Evolutionary conservation across 768 basidiomycete genomes (phyloP).

Genomic region (Pleurotus pulmonarius): DNA sequence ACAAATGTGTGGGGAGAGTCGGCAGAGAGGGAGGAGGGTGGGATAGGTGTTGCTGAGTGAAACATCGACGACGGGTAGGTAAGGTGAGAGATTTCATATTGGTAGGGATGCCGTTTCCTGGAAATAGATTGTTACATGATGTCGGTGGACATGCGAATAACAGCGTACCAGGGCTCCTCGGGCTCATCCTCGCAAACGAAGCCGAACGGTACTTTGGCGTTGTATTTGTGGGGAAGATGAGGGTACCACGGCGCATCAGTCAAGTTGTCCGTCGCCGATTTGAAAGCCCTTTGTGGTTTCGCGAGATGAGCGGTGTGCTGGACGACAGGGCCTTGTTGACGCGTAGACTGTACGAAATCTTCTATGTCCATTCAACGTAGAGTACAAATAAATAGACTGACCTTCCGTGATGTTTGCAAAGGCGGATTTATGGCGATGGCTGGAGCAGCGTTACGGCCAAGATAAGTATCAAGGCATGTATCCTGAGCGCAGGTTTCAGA

Average conservation of each 20-base stretch:
- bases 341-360: too few species aligned
- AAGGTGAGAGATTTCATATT: slow-evolving; percentile 76
- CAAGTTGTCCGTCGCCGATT: slow-evolving; percentile 51
- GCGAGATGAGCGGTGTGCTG: slow-evolving; percentile 71
- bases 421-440: slow-evolving; percentile 55
- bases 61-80: slow-evolving; percentile 71
- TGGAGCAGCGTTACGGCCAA: slow-evolving; percentile 66
- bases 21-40: slow-evolving; percentile 53
- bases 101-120: slow-evolving; percentile 71
- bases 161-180: not conserved
- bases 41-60: slow-evolving; percentile 40
- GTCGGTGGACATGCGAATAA: slow-evolving; percentile 11
- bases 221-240: slow-evolving; percentile 69
- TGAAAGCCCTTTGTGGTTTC: slow-evolving; percentile 84
- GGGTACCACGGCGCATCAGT: slow-evolving; percentile 63
- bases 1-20: slow-evolving; percentile 72
- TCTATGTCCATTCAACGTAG: not conserved
- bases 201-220: slow-evolving; percentile 81
- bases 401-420: slow-evolving; percentile 14
- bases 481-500: slow-evolving; percentile 47
- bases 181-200: slow-evolving; percentile 28
- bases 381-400: not conserved
- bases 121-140: not conserved
- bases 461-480: slow-evolving; percentile 73
- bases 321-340: slow-evolving; percentile 33